Conservation (phyloP, 2,329 filamentous ascomycete species). For the Salinomyces thailandicus region DNA sequence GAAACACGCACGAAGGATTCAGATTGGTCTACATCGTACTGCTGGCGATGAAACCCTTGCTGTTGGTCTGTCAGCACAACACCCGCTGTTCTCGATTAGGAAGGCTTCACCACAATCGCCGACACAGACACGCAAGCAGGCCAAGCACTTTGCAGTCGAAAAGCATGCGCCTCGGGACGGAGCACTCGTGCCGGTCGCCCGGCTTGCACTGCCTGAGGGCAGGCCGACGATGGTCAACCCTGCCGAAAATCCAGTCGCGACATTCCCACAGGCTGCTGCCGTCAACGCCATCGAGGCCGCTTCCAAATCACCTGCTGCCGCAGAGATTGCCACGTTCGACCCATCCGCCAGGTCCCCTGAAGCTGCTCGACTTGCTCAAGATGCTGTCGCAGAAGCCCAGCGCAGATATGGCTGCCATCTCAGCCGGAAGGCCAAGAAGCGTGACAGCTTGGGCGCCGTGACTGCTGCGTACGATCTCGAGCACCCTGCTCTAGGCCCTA, state of each 20-base stretch:
- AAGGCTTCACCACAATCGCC: constrained; percentile 5
- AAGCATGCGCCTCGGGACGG: constrained; percentile 14
- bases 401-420: constrained; percentile 60
- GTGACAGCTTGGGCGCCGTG: constrained; percentile 16
- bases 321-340: constrained; percentile 53
- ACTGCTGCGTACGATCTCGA: constrained; percentile 34
- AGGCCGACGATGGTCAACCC: not conserved
- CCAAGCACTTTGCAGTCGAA: constrained; percentile 15
- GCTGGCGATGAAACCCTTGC: constrained; percentile 11
- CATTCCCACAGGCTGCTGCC: constrained; percentile 39
- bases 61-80: constrained; percentile 14
- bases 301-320: constrained; percentile 35
- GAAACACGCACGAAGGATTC: constrained; percentile 18
- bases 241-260: constrained; percentile 8
- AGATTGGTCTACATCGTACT: constrained; percentile 18
- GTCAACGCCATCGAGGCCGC: constrained; percentile 36
- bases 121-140: not conserved
- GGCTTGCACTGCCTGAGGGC: constrained; percentile 15
- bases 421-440: constrained; percentile 45
- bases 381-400: constrained; percentile 50
- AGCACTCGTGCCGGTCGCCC: constrained; percentile 14
- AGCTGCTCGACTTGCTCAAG: constrained; percentile 49
- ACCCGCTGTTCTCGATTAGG: constrained; percentile 19
- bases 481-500: constrained; percentile 35
- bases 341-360: constrained; percentile 55